These are phyloP conservation scores for Talaromyces funiculosus DNA, from an alignment of 2,329 filamentous ascomycete species.

Conservation along the genomic window DNA sequence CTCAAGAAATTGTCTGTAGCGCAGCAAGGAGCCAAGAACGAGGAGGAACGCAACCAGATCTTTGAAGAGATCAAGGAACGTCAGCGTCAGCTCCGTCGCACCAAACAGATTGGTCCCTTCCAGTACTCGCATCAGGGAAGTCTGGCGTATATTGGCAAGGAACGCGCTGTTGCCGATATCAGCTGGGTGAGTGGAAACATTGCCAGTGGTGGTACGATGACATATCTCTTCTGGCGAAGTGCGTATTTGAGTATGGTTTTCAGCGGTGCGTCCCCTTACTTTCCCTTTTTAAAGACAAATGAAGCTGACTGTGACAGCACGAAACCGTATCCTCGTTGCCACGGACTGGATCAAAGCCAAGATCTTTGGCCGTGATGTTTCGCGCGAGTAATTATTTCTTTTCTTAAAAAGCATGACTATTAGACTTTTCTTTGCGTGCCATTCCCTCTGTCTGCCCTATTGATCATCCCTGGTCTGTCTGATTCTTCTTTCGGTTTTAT, in stretches of 20 bases:
- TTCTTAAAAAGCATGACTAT: not conserved
- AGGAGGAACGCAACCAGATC: conserved; percentile 52
- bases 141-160: conserved; percentile 94
- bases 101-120: conserved; percentile 96
- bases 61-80: conserved; percentile 75
- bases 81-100: conserved; percentile 78
- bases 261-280: conserved; percentile 75
- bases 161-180: conserved; percentile 96
- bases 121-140: conserved; percentile 97
- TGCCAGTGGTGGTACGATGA: conserved; percentile 85
- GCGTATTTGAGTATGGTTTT: conserved; percentile 99
- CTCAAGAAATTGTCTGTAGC: conserved; percentile 63
- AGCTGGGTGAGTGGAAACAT: conserved; percentile 97
- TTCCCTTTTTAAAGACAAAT: conserved; percentile 13
- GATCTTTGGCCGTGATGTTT: conserved; percentile 88
- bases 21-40: conserved; percentile 61
- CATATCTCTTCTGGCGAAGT: conserved; percentile 97
- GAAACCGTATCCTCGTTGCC: conserved; percentile 87
- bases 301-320: conserved; percentile 50
- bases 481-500: not conserved
- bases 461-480: not conserved
- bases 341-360: conserved; percentile 97
- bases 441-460: not conserved
- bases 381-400: conserved; percentile 35
- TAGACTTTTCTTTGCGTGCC: not conserved